A percentile compares a stretch with the other conserved stretches of the same genome.
Conservation (phyloP, 179 eudicot species). For the Beta macrorhiza region DNA sequence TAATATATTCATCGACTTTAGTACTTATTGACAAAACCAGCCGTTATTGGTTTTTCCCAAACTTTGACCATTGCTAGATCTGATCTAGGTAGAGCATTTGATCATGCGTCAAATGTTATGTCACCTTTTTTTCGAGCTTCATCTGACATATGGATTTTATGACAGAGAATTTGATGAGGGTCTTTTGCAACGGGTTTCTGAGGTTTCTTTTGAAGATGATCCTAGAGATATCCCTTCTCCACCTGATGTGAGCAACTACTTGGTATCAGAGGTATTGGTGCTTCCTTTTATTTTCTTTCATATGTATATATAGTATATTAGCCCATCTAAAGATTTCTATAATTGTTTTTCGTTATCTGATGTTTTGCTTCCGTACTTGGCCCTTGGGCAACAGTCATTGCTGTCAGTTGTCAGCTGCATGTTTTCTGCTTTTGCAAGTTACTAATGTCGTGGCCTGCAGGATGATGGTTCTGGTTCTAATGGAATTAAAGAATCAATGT, state of each 20-base stretch:
- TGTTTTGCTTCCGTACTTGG: background rate
- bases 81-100: background rate
- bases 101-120: background rate
- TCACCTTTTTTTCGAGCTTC: background rate
- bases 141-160: constrained; percentile 21
- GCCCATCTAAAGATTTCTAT: background rate
- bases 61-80: background rate
- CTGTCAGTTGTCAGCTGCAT: constrained; percentile 6
- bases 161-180: constrained; percentile 93
- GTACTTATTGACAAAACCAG: background rate
- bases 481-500: constrained; percentile 58
- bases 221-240: constrained; percentile 60
- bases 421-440: background rate
- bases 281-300: background rate
- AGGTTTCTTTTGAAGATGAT: constrained; percentile 79
- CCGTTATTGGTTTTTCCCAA: background rate
- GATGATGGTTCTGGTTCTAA: constrained; percentile 64
- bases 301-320: background rate
- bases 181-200: constrained; percentile 65
- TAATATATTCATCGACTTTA: background rate
- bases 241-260: constrained; percentile 96
- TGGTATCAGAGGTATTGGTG: constrained; percentile 71
- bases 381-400: background rate
- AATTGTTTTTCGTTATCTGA: background rate
- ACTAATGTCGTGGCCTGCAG: constrained; percentile 38